Conservation (phyloP, 495 filamentous ascomycete genomes). For the Astrothelium macrocarpum region DNA sequence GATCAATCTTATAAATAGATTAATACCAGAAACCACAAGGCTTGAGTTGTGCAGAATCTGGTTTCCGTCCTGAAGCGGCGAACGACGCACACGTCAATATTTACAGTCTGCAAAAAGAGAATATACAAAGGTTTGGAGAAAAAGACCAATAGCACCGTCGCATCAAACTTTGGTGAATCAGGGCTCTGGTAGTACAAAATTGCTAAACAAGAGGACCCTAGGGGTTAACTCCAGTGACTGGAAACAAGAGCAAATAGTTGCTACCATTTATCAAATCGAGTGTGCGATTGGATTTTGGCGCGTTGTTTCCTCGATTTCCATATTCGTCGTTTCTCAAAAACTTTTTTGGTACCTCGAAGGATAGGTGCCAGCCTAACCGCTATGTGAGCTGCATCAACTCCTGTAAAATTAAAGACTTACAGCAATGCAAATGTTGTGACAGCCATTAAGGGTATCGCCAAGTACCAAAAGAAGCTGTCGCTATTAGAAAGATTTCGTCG, state of each 20-base stretch:
- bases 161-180: neutral
- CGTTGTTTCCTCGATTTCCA: constrained; percentile 2
- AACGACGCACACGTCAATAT: no score
- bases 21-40: no score
- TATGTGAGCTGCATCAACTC: neutral
- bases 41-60: no score
- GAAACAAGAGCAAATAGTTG: neutral
- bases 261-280: neutral
- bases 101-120: no score
- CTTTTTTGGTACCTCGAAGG: neutral
- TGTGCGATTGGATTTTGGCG: neutral
- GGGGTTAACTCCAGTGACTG: neutral
- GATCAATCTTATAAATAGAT: no score
- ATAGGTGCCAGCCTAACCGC: neutral
- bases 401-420: neutral
- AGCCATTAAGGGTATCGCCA: constrained; percentile 14
- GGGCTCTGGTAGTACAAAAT: neutral
- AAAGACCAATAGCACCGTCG: neutral
- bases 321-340: neutral
- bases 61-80: no score
- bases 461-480: constrained; percentile 18
- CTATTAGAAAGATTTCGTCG: neutral
- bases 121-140: no score
- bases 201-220: neutral
- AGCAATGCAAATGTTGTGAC: neutral